Evolutionary conservation across 768 basidiomycete species (phyloP), one percentile per base, ranked within the genome.

Genomic region (Phaeotremella fagi): DNA sequence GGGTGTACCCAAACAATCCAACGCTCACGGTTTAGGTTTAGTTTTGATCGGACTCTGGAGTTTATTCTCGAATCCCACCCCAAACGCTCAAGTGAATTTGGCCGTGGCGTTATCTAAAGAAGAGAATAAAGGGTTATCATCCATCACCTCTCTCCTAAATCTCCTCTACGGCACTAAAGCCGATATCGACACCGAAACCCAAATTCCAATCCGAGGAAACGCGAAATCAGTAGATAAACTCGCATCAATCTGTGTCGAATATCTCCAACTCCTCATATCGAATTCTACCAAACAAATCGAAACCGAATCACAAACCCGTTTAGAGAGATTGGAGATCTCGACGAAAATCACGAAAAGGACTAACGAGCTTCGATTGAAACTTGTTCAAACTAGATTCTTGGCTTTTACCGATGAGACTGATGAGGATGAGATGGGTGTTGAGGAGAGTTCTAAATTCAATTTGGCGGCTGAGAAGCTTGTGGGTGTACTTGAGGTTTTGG

Each of bases 11-110:
- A 51, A 54, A 27, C 68, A 65, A 33, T 65, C 70, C 1, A 54
- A 66, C 5, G 59, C 68, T 2, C 66, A 69, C 38, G 67, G 64
- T n/a, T 56, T 74, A 1, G 72, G 66, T 20, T 50, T 74, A 36
- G 72, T 74, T 20, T 45, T 71, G 16, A 69, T 72, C 27, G 72
- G 68, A 37, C 50, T 74, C 1, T 74, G 72, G 72, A 65, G 68
- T 16, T 50, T 69, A 3, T 59, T 74, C 33, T 51, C 59, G 26
- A 60, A 62, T 35, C 65, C 71, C 14, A 48, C 65, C 3, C 46
- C 68, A 4, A 35, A 35, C 2, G 57, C 65, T 33, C 70, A 72
- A 55, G 62, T 57, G 1, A 56, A 63, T 28, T 55, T 74, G 4
- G 68, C 67, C 14, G 57, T 59, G n/a, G 63, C 71, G 38, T 52